Evolutionary conservation across 768 basidiomycete genomes (phyloP), one percentile per base, ranked within the genome.

Genomic region (Amanita fuliginea): DNA sequence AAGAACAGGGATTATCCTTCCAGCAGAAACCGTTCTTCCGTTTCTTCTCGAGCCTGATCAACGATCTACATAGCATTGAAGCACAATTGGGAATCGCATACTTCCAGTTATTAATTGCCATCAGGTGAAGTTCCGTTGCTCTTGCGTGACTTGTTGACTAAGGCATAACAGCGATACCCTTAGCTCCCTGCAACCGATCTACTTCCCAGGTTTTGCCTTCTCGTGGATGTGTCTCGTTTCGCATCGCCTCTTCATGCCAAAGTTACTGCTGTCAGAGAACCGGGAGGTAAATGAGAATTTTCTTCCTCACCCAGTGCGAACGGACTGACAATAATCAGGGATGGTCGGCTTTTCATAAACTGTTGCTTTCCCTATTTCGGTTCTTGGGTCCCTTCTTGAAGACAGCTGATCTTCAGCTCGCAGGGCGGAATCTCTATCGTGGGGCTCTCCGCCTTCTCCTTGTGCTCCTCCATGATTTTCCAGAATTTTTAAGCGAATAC

Each of bases 1-100:
- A 97, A 66, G 92, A 97, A 60, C 86, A 92, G 64, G 92, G 91
- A 2, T 70, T 79, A 0, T 74, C 80, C 48, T 99, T 99, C 75
- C 86, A 94, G 59, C 92, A 95, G 65, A 92, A 97, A 64, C 95
- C 96, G 0, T 98, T 97, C 74, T 95, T 94, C 71, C 80, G 96
- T 47, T 95, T 99, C 70, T 98, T 98, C 72, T 97, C 94, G 11
- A 94, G 89, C 60, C 76, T 99, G 49, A 72, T 99, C 62, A 92
- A 88, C 55, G 96, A 99, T 62, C 67, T 99, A 32, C 85, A 91
- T 55, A 67, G 81, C 24, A 83, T 98, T 57, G 93, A 96, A 66
- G 71, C 75, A 21, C 82, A 82, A 59, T 76, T 98, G 7, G 92
- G 91, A 3, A 72, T 85, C 2, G 91, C 90, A 0, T 98, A 98